Conservation (phyloP, 139 green algal species). For the Asterochloris sp. region DNA sequence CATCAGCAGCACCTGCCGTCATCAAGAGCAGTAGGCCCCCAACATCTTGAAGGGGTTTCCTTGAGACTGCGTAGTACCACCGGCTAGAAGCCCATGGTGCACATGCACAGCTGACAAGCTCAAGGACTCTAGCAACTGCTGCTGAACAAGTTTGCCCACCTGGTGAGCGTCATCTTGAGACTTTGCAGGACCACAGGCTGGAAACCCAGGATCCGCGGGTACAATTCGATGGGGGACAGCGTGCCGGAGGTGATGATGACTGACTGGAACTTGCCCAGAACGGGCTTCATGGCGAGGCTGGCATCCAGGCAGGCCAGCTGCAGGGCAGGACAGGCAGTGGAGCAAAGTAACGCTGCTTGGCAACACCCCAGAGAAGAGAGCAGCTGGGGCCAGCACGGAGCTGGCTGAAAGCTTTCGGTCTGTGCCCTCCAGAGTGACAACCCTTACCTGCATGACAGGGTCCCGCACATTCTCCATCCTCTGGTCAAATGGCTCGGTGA, state of each 20-base stretch:
- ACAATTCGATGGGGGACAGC: slow-evolving; percentile 94
- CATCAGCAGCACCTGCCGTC: too few species aligned
- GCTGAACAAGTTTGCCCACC: slow-evolving; percentile 23
- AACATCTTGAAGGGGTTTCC: slow-evolving; percentile 89
- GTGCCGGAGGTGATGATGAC: slow-evolving; percentile 98
- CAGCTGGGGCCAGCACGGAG: too few species aligned
- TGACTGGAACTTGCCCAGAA: slow-evolving; percentile 91
- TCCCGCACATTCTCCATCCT: slow-evolving; percentile 89
- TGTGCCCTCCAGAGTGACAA: too few species aligned
- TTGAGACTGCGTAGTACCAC: slow-evolving; percentile 78
- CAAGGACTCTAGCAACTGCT: too few species aligned
- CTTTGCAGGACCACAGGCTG: slow-evolving; percentile 81
- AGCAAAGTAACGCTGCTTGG: too few species aligned
- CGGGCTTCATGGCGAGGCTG: slow-evolving; percentile 89
- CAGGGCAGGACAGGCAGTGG: not conserved
- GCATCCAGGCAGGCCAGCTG: slow-evolving; percentile 96
- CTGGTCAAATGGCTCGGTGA: slow-evolving; percentile 98
- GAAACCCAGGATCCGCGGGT: slow-evolving; percentile 96
- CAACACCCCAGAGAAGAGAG: too few species aligned
- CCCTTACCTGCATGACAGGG: slow-evolving; percentile 79
- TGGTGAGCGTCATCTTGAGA: slow-evolving; percentile 93
- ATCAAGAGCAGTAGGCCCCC: not conserved
- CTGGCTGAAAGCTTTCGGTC: too few species aligned
- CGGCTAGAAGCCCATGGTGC: slow-evolving; percentile 94
- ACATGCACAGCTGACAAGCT: slow-evolving; percentile 18